Conservation (phyloP, 345 rosid genomes). For the Eucalyptus brandiana region DNA sequence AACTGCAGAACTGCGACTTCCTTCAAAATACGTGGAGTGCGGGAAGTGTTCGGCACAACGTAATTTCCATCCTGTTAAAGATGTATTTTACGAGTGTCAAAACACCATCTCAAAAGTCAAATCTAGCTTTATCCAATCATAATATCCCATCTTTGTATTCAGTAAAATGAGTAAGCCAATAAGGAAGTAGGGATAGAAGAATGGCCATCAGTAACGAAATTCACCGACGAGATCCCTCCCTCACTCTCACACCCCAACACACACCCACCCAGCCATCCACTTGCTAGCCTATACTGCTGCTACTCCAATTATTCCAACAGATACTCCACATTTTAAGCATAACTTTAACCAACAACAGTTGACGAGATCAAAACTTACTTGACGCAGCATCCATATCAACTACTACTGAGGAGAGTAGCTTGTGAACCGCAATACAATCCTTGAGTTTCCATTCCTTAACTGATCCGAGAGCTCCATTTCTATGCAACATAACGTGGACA, state of each 20-base stretch:
- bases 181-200: not conserved
- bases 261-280: not conserved
- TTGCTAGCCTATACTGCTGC: not conserved
- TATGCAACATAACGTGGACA: constrained; percentile 2
- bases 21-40: constrained; percentile 71
- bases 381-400: constrained; percentile 56
- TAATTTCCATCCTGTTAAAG: constrained; percentile 74
- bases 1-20: constrained; percentile 48
- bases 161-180: not conserved
- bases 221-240: not conserved
- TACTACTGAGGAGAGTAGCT: constrained; percentile 39
- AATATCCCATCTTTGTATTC: not conserved
- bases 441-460: constrained; percentile 70
- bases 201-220: not conserved
- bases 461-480: constrained; percentile 57
- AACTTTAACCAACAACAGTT: not conserved
- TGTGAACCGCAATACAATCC: constrained; percentile 76
- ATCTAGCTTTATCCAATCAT: not conserved
- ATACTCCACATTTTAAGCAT: not conserved
- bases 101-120: not conserved
- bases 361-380: constrained; percentile 39
- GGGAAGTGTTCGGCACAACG: constrained; percentile 63
- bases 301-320: not conserved
- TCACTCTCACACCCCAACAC: not conserved
- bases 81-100: not conserved